Evolutionary conservation across 2,329 filamentous ascomycete genomes (phyloP), one percentile per base, ranked within the genome.

Genomic region (Colletotrichum lupini): DNA sequence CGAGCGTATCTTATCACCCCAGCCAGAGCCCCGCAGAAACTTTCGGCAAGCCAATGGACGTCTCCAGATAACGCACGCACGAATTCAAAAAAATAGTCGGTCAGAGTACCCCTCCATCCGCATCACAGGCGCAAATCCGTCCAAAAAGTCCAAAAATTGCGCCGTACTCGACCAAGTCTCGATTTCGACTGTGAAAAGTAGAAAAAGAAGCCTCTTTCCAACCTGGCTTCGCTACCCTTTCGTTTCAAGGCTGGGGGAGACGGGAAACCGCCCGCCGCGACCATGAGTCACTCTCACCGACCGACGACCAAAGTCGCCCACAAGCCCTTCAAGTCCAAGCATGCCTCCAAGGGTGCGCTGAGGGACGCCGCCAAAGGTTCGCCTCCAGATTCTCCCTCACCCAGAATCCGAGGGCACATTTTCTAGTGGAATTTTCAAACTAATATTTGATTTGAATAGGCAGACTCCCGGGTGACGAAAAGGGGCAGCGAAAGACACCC

Each of bases 301-400:
- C 94, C 94, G 80, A 98, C 95, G 72, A 98, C 95, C 67, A 99
- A 98, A 88, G 87, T 91, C 79, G 85, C 89, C 76, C 92, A 98
- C 85, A 99, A 99, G 87, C 83, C 92, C 30, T 99, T 95, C 89
- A 99, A 99, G 85, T 95, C 94, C 52, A 92, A 92, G 81, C 95
- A 98, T 86, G 91, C 95, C 53, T 95, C 94, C 75, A 98, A 98
- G 83, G 92, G 94, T 79, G 90, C 94, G 71, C 83, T 98, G 80
- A 95, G 97, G 81, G 94, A 98, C 76, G 88, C 91, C 76, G 89
- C 92, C 72, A 98, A 98, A 87, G 95, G 94, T 95, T 83, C 66
- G 78, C 75, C 56, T 35, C 26, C 58, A 70, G 58, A 58, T 7
- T 12, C 46, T 28, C n/a, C 55, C 67, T 42, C 42, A 26, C 24